Evolutionary conservation across 176 grass and related monocot genomes (phyloP).

Genomic region (Tuctoria greenei): DNA sequence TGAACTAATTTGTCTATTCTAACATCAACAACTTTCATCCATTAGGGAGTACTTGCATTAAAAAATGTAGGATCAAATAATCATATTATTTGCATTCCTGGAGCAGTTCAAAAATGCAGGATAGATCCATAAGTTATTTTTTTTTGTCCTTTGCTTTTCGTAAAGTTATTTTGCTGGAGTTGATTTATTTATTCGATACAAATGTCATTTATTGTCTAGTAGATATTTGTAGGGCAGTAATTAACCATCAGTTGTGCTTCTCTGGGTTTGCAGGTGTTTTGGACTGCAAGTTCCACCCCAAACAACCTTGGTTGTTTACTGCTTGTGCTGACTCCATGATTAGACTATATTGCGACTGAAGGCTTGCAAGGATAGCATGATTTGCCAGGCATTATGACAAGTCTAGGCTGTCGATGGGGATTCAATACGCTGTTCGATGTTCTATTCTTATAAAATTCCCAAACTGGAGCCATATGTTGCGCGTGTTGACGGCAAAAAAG

Average conservation of each 20-base stretch:
- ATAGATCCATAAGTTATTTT: neutral
- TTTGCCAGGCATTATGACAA: neutral
- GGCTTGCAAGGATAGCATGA: neutral
- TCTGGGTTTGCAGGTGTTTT: slow-evolving; percentile 59
- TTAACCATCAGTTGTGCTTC: neutral
- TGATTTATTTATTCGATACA: neutral
- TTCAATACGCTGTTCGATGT: neutral
- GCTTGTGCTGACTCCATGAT: slow-evolving; percentile 76
- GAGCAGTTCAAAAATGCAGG: neutral
- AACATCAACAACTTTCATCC: neutral
- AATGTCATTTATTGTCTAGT: neutral
- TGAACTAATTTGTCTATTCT: neutral
- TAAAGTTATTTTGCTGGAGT: neutral
- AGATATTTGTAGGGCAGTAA: neutral
- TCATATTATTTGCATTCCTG: neutral
- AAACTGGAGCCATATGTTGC: neutral
- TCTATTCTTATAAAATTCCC: neutral
- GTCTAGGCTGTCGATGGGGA: neutral
- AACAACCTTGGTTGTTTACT: slow-evolving; percentile 93
- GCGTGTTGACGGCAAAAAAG: neutral
- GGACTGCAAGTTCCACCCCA: slow-evolving; percentile 91
- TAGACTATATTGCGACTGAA: slow-evolving; percentile 79
- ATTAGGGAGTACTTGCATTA: neutral
- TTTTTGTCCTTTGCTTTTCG: neutral
- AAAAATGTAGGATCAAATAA: neutral